phyloP scores from a whole-genome alignment of 805 yeast species.

The Suhomyces xylopsoci region DNA sequence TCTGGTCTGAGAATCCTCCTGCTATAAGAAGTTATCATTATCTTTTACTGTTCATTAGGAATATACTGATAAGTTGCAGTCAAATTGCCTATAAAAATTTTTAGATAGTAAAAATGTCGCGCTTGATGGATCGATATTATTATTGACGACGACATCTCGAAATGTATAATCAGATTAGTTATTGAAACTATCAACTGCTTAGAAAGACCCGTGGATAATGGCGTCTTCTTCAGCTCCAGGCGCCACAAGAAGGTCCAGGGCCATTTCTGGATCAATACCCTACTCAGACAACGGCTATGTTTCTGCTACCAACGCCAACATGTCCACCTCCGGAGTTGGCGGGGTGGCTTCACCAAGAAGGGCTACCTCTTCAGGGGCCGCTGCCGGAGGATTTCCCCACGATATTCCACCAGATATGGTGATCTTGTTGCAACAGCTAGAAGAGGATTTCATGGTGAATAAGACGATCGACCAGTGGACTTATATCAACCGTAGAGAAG shows the following conservation, averaged over 20 bases:
- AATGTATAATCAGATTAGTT: neutral
- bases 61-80: neutral
- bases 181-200: neutral
- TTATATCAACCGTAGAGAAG: constrained; percentile 43
- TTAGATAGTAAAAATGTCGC: neutral
- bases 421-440: constrained; percentile 38
- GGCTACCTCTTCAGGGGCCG: constrained; percentile 10
- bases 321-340: constrained; percentile 14
- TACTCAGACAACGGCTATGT: constrained; percentile 21
- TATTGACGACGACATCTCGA: neutral
- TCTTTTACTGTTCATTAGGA: neutral
- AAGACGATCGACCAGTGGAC: constrained; percentile 47
- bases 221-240: constrained; percentile 3
- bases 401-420: constrained; percentile 48
- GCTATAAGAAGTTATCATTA: constrained; percentile 1
- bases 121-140: neutral
- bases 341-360: constrained; percentile 11
- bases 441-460: constrained; percentile 39
- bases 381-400: constrained; percentile 13
- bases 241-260: constrained; percentile 15
- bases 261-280: constrained; percentile 13
- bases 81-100: constrained; percentile 1
- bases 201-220: constrained; percentile 1
- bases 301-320: constrained; percentile 21
- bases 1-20: neutral